Base-by-base conservation (phyloP, 192 early-diverging fungal genomes). In the Mortierella claussenii region DNA sequence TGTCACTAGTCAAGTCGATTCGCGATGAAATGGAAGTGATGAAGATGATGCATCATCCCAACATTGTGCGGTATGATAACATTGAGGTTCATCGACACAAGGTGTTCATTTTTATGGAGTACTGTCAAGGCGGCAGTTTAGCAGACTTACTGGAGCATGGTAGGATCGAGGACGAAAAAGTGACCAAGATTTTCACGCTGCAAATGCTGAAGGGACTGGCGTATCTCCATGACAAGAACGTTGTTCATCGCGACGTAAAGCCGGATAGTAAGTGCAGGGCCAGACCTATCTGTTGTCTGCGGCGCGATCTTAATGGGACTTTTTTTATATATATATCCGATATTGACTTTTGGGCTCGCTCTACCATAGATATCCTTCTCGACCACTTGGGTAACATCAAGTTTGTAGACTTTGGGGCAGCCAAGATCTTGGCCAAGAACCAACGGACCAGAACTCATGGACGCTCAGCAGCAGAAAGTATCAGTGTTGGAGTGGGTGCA, bases 21-120 rank as follows among this genome's bases (percentile, higher is more conserved):
- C 90, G 88, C 61, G 94, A 94, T 34, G 95, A 97, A 75, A 97
- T 97, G 93, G 89, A 88, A 53, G 91, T 97, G 20, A 92, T 97
- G 90, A 89, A 93, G 58, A 89, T 93, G 85, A 80, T 97, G 53
- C 84, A 92, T 67, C 94, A 97, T 61, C 89, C 89, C 17, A 97
- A 97, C 78, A 94, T 97, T 68, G 92, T 97, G 32, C 86, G 89
- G 37, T 97, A 97, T 75, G 93, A 91, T 69, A 94, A 93, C 10
- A 93, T 95, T 56, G 95, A 97, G 69, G 94, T 97, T 23, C 94
- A 93, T 68, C 86, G 94, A 60, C 94, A 97, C 55, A 93, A 90
- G 73, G 90, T 95, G 11, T 91, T 89, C 47, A 83, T 94, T 48
- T 97, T 97, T 76, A 97, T 97, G 95, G 95, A 97, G 79, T 91